Base-by-base conservation (phyloP, 1,284 basidiomycete genomes). In the Moesziomyces antarcticus region DNA sequence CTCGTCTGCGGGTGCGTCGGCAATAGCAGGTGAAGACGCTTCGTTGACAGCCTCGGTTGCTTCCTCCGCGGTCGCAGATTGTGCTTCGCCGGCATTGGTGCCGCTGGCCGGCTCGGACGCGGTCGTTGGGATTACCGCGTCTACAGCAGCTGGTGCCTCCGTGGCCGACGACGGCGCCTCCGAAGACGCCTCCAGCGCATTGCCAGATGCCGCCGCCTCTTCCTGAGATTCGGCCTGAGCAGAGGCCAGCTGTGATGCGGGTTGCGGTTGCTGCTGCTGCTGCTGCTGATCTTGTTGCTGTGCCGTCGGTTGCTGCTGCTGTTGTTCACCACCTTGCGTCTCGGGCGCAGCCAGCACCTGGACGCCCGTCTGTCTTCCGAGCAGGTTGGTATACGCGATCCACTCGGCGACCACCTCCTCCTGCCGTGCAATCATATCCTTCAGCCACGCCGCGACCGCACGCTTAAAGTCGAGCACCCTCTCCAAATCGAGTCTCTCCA, bases 401-500 rank as follows among this genome's bases (percentile, higher is more conserved):
- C 78, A 81, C 51, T 81, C 81, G 35, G 66, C 59, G 11, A 79
- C 58, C 49, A 92, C 91, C 87, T 93, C 90, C 83, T 91, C 91
- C 85, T 96, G 93, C 50, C 91, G 86, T 25, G 87, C 83, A 50
- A 94, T 91, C 90, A 94, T 91, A 11, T 91, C 91, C 51, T 91
- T 90, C 62, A 95, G 85, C 85, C 93, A 94, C 1, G 87, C 87
- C 77, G 91, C 91, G 60, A 96, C 84, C 2, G 90, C 88, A 35
- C 87, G 86, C 82, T 93, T 93, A 84, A 96, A 93, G 80, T 96
- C 93, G 48, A 93, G 90, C 30, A 98, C 89, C 46, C 94, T 89
- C 85, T 97, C 95, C 79, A 90, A 88, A 85, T 99, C 96, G 82
- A 99, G 97, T 35, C 94, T 87, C n/a, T 90, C 90, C 79, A 97